Conservation (phyloP, 2,329 filamentous ascomycete genomes). For the Chrysoporthe deuterocubensis region DNA sequence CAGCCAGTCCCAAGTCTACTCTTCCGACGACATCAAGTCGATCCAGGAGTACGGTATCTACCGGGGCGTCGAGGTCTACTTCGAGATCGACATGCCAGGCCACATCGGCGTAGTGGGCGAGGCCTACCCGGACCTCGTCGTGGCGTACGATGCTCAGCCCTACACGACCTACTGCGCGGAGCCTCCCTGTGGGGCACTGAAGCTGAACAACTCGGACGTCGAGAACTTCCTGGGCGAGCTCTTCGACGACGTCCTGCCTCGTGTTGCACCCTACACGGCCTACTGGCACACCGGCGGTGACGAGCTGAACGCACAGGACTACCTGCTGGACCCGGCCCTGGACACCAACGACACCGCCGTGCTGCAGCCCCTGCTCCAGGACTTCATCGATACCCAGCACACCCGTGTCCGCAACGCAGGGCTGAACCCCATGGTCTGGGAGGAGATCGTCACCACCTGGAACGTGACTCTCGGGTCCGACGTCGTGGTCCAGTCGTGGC, state of each 20-base stretch:
- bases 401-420: constrained; percentile 64
- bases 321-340: constrained; percentile 74
- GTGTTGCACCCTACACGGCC: constrained; percentile 68
- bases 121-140: constrained; percentile 72
- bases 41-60: constrained; percentile 73
- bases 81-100: constrained; percentile 82
- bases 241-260: constrained; percentile 76
- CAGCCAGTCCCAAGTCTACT: constrained; percentile 68
- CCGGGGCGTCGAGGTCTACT: constrained; percentile 71
- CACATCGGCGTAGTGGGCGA: constrained; percentile 72
- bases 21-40: constrained; percentile 62
- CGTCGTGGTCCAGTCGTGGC: constrained; percentile 81
- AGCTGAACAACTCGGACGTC: constrained; percentile 74
- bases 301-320: constrained; percentile 79
- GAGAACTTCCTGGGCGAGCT: constrained; percentile 72
- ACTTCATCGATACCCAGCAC: constrained; percentile 74
- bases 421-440: constrained; percentile 80
- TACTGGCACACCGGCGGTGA: constrained; percentile 90
- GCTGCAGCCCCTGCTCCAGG: constrained; percentile 76
- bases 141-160: constrained; percentile 62
- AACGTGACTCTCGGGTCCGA: constrained; percentile 73
- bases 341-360: constrained; percentile 66
- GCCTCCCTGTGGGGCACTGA: constrained; percentile 71
- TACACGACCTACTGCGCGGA: constrained; percentile 65
- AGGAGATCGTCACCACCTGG: constrained; percentile 82